Evolutionary conservation across 2,329 filamentous ascomycete genomes (phyloP).

Genomic region (Exophiala sp.): DNA sequence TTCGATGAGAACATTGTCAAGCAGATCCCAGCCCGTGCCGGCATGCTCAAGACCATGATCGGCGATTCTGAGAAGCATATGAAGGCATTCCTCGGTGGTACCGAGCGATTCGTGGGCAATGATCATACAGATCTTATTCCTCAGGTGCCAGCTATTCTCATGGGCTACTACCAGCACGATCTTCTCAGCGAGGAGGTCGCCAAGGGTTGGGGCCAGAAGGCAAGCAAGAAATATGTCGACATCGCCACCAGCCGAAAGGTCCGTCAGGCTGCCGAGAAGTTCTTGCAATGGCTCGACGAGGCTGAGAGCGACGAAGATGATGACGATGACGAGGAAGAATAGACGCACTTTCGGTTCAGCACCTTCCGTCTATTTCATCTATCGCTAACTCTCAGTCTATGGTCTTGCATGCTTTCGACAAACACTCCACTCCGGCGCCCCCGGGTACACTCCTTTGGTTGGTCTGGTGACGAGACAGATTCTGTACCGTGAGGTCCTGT

Average conservation of each 20-base stretch:
- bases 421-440: slow-evolving; percentile 14
- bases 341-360: background rate
- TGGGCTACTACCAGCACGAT: slow-evolving; percentile 87
- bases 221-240: slow-evolving; percentile 98
- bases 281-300: slow-evolving; percentile 89
- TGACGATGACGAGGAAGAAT: slow-evolving; percentile 20
- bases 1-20: slow-evolving; percentile 87
- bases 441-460: slow-evolving; percentile 10
- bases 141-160: slow-evolving; percentile 78
- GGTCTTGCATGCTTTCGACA: background rate
- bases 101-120: slow-evolving; percentile 84
- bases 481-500: slow-evolving; percentile 3
- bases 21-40: slow-evolving; percentile 79
- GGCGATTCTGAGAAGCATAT: slow-evolving; percentile 83
- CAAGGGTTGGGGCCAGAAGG: slow-evolving; percentile 87
- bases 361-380: background rate
- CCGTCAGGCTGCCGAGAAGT: slow-evolving; percentile 87
- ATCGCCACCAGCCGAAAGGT: slow-evolving; percentile 87
- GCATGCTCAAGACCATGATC: slow-evolving; percentile 88
- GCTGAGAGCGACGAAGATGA: slow-evolving; percentile 65
- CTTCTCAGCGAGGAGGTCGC: slow-evolving; percentile 83
- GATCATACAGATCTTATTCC: slow-evolving; percentile 75
- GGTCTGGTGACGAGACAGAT: background rate
- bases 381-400: no score
- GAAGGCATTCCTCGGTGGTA: slow-evolving; percentile 91